Base-by-base conservation (phyloP, 2,329 filamentous ascomycete genomes). In the Pseudopithomyces chartarum region DNA sequence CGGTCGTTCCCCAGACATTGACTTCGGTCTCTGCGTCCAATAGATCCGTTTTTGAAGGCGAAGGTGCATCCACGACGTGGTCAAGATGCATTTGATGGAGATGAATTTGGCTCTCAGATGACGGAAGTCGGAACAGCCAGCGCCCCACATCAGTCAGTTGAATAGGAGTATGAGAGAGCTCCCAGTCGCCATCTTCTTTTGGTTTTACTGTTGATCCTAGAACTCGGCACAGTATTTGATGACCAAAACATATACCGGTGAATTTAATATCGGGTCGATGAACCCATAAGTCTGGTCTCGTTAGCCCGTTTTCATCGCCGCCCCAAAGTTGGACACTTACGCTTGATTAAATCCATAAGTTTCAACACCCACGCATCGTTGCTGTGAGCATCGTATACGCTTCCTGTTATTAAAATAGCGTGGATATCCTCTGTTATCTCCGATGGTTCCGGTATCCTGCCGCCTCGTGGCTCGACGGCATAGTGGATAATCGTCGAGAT, bases 401-500 rank as follows among this genome's bases (percentile, higher is more conserved):
- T 79, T 13, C 80, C 79, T 0, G 79, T 81, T 45, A 81, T 79
- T 10, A 81, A 60, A 1, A 82, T 77, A 0, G 78, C 79, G 54
- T 78, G 71, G 19, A 79, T 70, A 11, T 76, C 70, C 4, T 74
- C 64, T 1, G 79, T 74, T 2, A 86, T 81, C 6, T 85, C 82
- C 2, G 79, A 73, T 1, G 74, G 69, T 3, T 71, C 74, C 0
- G 83, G 82, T 17, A 85, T 78, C 10, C 75, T 54, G 12, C 70
- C 70, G 6, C 70, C 70, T 6, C 70, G 60, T 11, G 65, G 67
- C 44, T 73, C 70, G 72, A 87, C 82, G 5, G 87, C 79, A 61
- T 83, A 86, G 36, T 81, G 75, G 66, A 83, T 82, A 22, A 81
- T 78, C 1, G 83, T 85, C 64, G 85, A 80, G 23, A 87, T 78